Conservation (phyloP, 2,329 filamentous ascomycete genomes). For the Ophidiomyces ophidiicola region DNA sequence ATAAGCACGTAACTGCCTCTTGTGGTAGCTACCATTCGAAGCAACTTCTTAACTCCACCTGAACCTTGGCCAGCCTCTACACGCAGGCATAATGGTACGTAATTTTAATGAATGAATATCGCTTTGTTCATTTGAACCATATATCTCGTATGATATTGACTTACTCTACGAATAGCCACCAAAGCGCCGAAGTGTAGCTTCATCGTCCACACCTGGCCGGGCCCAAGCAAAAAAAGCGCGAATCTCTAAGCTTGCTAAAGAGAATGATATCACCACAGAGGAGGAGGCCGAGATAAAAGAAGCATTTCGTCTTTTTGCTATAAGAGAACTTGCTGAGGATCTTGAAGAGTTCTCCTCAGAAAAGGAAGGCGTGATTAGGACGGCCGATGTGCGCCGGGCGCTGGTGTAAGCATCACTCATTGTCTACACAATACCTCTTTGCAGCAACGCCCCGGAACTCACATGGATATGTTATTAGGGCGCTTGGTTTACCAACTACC, state of each 20-base stretch:
- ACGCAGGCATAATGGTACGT: too few species aligned
- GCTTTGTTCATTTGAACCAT: neutral
- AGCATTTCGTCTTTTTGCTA: conserved; percentile 69
- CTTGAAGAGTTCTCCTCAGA: conserved; percentile 55
- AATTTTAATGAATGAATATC: too few species aligned
- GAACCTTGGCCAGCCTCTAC: too few species aligned
- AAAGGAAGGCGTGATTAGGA: conserved; percentile 57
- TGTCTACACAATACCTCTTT: neutral
- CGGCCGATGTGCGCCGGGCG: conserved; percentile 56
- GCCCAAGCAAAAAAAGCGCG: conserved; percentile 35
- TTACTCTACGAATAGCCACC: conserved; percentile 22
- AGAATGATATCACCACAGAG: conserved; percentile 70
- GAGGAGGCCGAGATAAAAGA: conserved; percentile 87
- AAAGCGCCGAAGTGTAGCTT: conserved; percentile 26
- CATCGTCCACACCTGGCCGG: conserved; percentile 22
- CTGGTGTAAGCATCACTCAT: conserved; percentile 48
- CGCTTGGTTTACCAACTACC: conserved; percentile 62
- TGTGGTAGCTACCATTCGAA: too few species aligned
- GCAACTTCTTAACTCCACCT: too few species aligned
- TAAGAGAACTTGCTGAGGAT: conserved; percentile 10
- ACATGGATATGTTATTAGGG: conserved; percentile 33
- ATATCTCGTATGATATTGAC: neutral
- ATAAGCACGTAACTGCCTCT: too few species aligned
- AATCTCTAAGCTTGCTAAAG: conserved; percentile 80
- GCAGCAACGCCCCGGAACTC: neutral